These are phyloP conservation scores for Fusarium secorum DNA, from an alignment of 2,329 filamentous ascomycete genomes.

Conservation along the genomic window DNA sequence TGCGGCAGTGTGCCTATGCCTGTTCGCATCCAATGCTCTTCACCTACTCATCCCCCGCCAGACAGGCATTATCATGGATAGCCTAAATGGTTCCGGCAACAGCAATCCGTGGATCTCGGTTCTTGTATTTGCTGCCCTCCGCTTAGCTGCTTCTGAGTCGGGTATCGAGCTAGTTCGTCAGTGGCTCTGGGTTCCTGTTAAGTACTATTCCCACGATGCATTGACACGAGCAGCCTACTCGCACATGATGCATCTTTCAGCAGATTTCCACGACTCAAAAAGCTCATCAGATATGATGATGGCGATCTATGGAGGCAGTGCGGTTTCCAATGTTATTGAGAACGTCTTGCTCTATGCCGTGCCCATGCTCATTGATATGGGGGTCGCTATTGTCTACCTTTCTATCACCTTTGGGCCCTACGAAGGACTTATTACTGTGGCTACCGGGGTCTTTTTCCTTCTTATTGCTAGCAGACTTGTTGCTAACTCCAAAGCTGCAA, in stretches of 20 bases:
- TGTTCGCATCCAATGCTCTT: constrained; percentile 74
- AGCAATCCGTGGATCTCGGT: constrained; percentile 62
- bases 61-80: constrained; percentile 79
- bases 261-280: constrained; percentile 68
- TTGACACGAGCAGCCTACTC: constrained; percentile 64
- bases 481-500: constrained; percentile 56
- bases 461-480: constrained; percentile 63
- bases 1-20: constrained; percentile 69
- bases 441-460: constrained; percentile 64
- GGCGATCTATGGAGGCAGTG: constrained; percentile 63
- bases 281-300: constrained; percentile 66
- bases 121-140: constrained; percentile 58
- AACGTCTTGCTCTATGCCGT: constrained; percentile 65
- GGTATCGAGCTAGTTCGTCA: constrained; percentile 62
- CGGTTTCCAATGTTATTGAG: constrained; percentile 64
- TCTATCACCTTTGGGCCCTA: constrained; percentile 66
- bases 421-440: constrained; percentile 68
- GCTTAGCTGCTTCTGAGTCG: constrained; percentile 62
- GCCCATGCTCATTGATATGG: constrained; percentile 68
- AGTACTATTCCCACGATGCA: constrained; percentile 63
- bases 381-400: constrained; percentile 66
- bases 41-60: constrained; percentile 83
- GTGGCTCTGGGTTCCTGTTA: constrained; percentile 66
- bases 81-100: constrained; percentile 61
- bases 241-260: constrained; percentile 67